Evolutionary conservation across 768 basidiomycete species (phyloP).

Genomic region (Vishniacozyma victoriae): DNA sequence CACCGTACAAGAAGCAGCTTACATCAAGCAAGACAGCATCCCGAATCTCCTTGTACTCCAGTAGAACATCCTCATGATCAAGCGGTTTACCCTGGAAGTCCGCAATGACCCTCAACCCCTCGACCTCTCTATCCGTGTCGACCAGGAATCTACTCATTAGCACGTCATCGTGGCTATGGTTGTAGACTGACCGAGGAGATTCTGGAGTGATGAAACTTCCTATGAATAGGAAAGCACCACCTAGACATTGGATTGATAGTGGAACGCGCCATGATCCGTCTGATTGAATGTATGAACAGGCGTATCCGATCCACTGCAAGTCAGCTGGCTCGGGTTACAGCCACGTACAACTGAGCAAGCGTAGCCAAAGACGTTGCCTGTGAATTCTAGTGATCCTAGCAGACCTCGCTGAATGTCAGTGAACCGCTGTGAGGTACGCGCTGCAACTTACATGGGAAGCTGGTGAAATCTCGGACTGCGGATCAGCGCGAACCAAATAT

Average conservation of each 20-base stretch:
- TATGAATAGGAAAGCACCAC: conserved; percentile 68
- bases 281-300: conserved; percentile 78
- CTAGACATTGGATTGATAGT: conserved; percentile 78
- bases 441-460: conserved; percentile 65
- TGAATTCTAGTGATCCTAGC: conserved; percentile 92
- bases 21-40: conserved; percentile 52
- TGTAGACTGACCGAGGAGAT: conserved; percentile 64
- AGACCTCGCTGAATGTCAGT: conserved; percentile 63
- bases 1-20: conserved; percentile 6
- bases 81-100: conserved; percentile 81
- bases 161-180: not conserved
- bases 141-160: conserved; percentile 67
- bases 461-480: conserved; percentile 87
- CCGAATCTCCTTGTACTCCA: conserved; percentile 88
- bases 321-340: not conserved
- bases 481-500: conserved; percentile 7
- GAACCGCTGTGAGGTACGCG: not conserved
- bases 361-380: conserved; percentile 86
- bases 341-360: conserved; percentile 78
- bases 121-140: conserved; percentile 73
- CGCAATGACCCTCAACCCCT: conserved; percentile 77
- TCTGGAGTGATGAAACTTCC: conserved; percentile 84
- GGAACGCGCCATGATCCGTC: conserved; percentile 89
- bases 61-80: conserved; percentile 60
- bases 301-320: conserved; percentile 76